These are phyloP conservation scores for Cyberlindnera samutprakarnensis DNA, from an alignment of 805 yeast species.

Conservation along the genomic window DNA sequence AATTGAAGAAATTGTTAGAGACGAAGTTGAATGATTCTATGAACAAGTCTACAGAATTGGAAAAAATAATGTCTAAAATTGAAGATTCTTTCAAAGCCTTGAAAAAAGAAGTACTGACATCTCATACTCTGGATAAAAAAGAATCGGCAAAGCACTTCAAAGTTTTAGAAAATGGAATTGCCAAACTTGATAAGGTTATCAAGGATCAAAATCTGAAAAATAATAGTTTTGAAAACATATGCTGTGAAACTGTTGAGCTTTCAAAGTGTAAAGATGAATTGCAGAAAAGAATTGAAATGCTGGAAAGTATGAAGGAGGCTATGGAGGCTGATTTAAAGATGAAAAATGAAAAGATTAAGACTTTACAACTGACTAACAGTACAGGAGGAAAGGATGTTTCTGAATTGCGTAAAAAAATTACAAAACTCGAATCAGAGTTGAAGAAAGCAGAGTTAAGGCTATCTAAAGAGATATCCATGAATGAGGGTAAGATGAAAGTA, in stretches of 20 bases:
- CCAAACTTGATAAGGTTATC: constrained; percentile 14
- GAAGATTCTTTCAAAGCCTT: neutral
- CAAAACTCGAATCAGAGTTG: neutral
- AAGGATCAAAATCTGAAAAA: constrained; percentile 11
- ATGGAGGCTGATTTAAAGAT: neutral
- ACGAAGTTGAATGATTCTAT: neutral
- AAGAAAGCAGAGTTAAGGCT: constrained; percentile 11
- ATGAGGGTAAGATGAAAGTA: constrained; percentile 28
- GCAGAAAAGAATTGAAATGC: too few relatives aligned
- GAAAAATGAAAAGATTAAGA: neutral
- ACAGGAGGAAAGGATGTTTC: neutral
- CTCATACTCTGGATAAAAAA: constrained; percentile 1
- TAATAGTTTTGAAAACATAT: too few relatives aligned
- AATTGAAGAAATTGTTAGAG: neutral
- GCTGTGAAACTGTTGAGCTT: too few relatives aligned
- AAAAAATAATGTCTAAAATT: neutral
- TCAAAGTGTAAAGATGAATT: too few relatives aligned
- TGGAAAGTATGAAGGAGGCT: neutral
- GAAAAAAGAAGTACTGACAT: neutral
- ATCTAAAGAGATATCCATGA: constrained; percentile 18
- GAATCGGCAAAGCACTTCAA: constrained; percentile 1
- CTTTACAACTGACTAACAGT: too few relatives aligned
- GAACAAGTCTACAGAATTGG: neutral
- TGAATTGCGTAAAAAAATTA: neutral
- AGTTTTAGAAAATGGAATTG: neutral